Evolutionary conservation across 345 rosid genomes (phyloP), one percentile per base, ranked within the genome.

Genomic region (Sapria himalayana): DNA sequence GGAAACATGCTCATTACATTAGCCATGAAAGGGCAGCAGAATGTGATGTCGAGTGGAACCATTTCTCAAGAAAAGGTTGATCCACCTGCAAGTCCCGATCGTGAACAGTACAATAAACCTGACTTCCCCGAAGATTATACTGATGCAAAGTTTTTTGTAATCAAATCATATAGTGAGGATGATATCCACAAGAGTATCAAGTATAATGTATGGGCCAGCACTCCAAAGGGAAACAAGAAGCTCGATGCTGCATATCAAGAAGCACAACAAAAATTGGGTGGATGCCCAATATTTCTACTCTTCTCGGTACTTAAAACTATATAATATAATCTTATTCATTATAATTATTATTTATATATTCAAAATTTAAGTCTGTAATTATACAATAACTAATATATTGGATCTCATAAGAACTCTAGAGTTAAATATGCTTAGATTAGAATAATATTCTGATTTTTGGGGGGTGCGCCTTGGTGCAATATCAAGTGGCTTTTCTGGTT

Each of bases 111-210:
- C 58, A 86, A 81, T 51, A 56, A 37, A 41, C 72, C 49, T 36
- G 85, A 86, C 54, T 81, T 86, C 37, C 71, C 75, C 2, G 78
- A 64, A 53, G 82, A 66, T 2, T 73, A 73, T 34, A 11, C 34
- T 0, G 69, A 75, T 50, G 94, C 97, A 10, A 81, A 78, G 57
- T 73, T 75, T 65, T 86, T 78, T 54, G 59, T 86, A 14, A 81
- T 86, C 31, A 86, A 86, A 69, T 86, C 97, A 0, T 86, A 86
- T 52, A 86, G 94, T n/a, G 97, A 86, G 54, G 97, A 81, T 62
- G 97, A 86, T 68, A 81, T 86, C 18, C 97, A 86, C 49, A 81
- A 86, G 70, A 73, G 94, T 48, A 72, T 85, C 33, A 86, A 86
- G 51, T 86, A 86, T 48, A 73, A 50, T 45, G 94, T 81, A 3